These are phyloP conservation scores for Hysterium pulicare DNA, from an alignment of 2,329 filamentous ascomycete genomes.

Conservation along the genomic window DNA sequence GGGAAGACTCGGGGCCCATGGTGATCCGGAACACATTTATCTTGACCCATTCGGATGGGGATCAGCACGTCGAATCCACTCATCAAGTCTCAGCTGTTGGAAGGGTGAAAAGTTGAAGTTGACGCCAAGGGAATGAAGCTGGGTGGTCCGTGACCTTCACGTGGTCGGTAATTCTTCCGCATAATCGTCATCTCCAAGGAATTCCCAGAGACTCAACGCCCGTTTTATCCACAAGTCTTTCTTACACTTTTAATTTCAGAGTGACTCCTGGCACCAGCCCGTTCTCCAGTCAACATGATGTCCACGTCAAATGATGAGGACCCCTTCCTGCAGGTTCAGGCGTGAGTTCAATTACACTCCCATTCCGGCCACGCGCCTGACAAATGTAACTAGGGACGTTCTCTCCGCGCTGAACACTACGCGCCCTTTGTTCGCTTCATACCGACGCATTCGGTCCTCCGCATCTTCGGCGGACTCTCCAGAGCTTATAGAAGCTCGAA, in stretches of 20 bases:
- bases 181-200: constrained; percentile 9
- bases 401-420: constrained; percentile 75
- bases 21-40: not conserved
- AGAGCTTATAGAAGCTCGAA: constrained; percentile 60
- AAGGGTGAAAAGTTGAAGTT: too few relatives aligned
- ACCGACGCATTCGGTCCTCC: constrained; percentile 90
- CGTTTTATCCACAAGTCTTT: not conserved
- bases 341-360: constrained; percentile 26
- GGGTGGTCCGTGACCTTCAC: not conserved
- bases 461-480: constrained; percentile 63
- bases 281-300: constrained; percentile 29
- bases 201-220: not conserved
- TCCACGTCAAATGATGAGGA: constrained; percentile 40
- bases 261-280: not conserved
- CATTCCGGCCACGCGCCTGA: constrained; percentile 18
- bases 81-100: too few relatives aligned
- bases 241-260: not conserved
- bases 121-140: not conserved
- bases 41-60: constrained; percentile 1
- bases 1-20: constrained; percentile 50
- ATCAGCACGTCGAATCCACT: too few relatives aligned
- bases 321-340: constrained; percentile 51
- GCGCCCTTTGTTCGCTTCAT: constrained; percentile 87
- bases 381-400: constrained; percentile 67
- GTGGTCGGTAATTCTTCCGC: constrained; percentile 8